Evolutionary conservation across 805 yeast species (phyloP).

Genomic region (Metschnikowia kunwiensis): DNA sequence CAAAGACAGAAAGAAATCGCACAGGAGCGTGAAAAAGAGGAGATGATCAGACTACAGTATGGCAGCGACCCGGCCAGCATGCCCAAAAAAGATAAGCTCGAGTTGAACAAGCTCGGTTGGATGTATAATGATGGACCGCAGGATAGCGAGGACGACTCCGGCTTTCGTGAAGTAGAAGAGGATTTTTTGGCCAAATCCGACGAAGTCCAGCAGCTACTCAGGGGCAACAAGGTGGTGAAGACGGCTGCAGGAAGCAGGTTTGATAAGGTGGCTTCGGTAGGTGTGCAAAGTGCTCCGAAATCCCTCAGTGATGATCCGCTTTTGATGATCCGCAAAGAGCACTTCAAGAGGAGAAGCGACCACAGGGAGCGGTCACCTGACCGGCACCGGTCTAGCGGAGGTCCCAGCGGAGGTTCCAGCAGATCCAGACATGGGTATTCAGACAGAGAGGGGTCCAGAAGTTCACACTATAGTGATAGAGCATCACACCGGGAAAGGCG

Average conservation of each 20-base stretch:
- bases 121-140: conserved; percentile 66
- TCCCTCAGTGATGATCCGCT: conserved; percentile 48
- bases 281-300: conserved; percentile 20
- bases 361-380: conserved; percentile 4
- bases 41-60: conserved; percentile 47
- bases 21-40: conserved; percentile 58
- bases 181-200: conserved; percentile 31
- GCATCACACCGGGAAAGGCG: not conserved
- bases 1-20: conserved; percentile 62
- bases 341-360: conserved; percentile 5
- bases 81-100: conserved; percentile 34
- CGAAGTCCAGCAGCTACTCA: conserved; percentile 49
- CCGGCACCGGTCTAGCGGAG: too few species aligned
- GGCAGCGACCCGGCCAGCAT: conserved; percentile 34
- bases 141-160: conserved; percentile 31
- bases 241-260: conserved; percentile 21
- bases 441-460: too few species aligned
- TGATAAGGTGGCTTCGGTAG: conserved; percentile 23
- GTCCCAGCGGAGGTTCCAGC: conserved; percentile 1
- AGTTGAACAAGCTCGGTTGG: conserved; percentile 66
- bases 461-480: not conserved
- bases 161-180: conserved; percentile 31
- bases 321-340: conserved; percentile 33
- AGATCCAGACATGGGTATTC: too few species aligned
- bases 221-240: conserved; percentile 51